Evolutionary conservation across 129 eudicot species (phyloP).

Genomic region (Helichrysum umbraculigerum): DNA sequence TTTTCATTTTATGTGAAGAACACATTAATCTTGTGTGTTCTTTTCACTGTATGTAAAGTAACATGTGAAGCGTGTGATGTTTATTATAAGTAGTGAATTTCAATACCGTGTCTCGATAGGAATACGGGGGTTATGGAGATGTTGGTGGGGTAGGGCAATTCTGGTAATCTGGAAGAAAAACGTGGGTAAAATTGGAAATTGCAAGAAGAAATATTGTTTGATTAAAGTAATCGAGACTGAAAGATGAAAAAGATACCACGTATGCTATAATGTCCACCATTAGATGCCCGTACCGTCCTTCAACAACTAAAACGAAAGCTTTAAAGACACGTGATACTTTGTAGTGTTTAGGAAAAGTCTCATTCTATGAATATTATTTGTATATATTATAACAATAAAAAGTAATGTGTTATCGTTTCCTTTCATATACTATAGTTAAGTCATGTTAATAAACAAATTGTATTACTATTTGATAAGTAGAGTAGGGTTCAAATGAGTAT

Average conservation of each 20-base stretch:
- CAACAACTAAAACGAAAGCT: not conserved
- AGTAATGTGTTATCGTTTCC: no score
- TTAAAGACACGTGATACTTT: not conserved
- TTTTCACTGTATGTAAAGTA: not conserved
- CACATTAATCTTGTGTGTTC: no score
- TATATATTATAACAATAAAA: no score
- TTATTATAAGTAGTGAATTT: not conserved
- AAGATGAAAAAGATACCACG: conserved; percentile 32
- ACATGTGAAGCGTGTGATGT: not conserved
- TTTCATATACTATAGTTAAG: no score
- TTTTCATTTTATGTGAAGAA: no score
- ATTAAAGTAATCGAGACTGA: conserved; percentile 10
- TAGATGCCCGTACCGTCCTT: conserved; percentile 21
- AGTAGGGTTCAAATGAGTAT: no score
- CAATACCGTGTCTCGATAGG: not conserved
- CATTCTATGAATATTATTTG: not conserved
- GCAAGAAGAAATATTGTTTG: not conserved
- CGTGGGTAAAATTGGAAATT: not conserved
- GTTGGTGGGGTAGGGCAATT: conserved; percentile 3
- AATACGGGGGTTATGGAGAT: not conserved
- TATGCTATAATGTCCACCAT: conserved; percentile 22
- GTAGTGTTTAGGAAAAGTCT: not conserved
- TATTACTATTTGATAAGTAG: no score
- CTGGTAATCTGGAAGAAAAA: not conserved
- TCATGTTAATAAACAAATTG: no score